A percentile compares a stretch with the other conserved stretches of the same genome.
Evolutionary conservation across 495 filamentous ascomycete species (phyloP).

Genomic region (Rusavskia elegans): DNA sequence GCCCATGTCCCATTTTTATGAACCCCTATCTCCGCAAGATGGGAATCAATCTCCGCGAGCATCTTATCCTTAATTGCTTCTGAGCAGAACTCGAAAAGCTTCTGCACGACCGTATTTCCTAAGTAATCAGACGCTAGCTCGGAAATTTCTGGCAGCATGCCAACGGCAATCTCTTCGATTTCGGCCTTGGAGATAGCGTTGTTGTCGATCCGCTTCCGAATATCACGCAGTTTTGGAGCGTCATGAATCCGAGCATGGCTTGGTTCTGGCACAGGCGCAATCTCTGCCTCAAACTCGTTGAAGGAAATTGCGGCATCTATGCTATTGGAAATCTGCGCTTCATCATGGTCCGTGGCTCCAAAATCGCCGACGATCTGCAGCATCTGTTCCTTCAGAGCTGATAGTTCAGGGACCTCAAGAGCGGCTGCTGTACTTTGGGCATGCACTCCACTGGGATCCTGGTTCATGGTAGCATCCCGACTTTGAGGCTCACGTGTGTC

Average conservation of each 20-base stretch:
- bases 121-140: conserved; percentile 91
- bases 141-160: conserved; percentile 92
- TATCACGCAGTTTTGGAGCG: conserved; percentile 87
- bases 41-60: conserved; percentile 73
- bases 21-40: conserved; percentile 88
- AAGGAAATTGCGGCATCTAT: conserved; percentile 64
- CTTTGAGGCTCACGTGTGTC: conserved; percentile 21
- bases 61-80: conserved; percentile 82
- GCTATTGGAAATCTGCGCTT: conserved; percentile 50
- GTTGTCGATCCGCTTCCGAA: conserved; percentile 94
- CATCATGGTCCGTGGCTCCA: conserved; percentile 71
- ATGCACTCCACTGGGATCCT: conserved; percentile 22
- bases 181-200: conserved; percentile 69
- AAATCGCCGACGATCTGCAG: conserved; percentile 76
- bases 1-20: conserved; percentile 99
- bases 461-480: conserved; percentile 20
- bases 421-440: conserved; percentile 27
- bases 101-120: conserved; percentile 98
- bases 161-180: conserved; percentile 78
- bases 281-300: conserved; percentile 59
- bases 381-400: conserved; percentile 68
- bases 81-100: conserved; percentile 91
- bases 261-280: conserved; percentile 77
- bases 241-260: conserved; percentile 85
- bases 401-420: conserved; percentile 54